Percentiles rank a stretch among this genome's conserved stretches.
These are phyloP conservation scores for Hymenotorrendiella dingleyae DNA, from an alignment of 2,329 filamentous ascomycete genomes.

Conservation along the genomic window DNA sequence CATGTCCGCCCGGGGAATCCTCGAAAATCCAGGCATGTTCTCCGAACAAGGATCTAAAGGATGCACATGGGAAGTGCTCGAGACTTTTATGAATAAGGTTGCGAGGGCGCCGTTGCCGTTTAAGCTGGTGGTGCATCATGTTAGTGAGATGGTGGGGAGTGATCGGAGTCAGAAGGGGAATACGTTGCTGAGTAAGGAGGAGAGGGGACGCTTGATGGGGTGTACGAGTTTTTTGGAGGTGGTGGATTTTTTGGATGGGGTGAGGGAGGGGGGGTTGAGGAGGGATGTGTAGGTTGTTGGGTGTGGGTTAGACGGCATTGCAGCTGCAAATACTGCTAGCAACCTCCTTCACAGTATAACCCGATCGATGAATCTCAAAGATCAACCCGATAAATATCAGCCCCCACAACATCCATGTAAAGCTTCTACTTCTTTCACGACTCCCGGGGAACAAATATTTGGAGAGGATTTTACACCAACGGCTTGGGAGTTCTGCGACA, in stretches of 20 bases:
- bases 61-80: slow-evolving; percentile 58
- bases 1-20: slow-evolving; percentile 64
- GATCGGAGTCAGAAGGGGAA: slow-evolving; percentile 48
- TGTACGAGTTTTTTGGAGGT: slow-evolving; percentile 50
- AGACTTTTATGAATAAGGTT: slow-evolving; percentile 54
- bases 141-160: slow-evolving; percentile 59
- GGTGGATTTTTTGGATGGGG: slow-evolving; percentile 54
- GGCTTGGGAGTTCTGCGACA: too few species aligned
- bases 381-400: too few species aligned
- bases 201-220: slow-evolving; percentile 45
- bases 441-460: too few species aligned
- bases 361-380: too few species aligned
- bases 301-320: too few species aligned
- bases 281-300: too few species aligned
- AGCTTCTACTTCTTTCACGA: too few species aligned
- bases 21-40: slow-evolving; percentile 63
- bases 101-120: slow-evolving; percentile 54
- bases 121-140: slow-evolving; percentile 59
- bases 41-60: slow-evolving; percentile 30
- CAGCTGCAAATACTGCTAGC: too few species aligned
- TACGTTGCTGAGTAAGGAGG: slow-evolving; percentile 44
- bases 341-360: too few species aligned
- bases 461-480: too few species aligned
- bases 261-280: slow-evolving; percentile 28
- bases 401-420: too few species aligned